Base-by-base conservation (phyloP, 2,329 filamentous ascomycete species). In the Tolypocladium sp. region DNA sequence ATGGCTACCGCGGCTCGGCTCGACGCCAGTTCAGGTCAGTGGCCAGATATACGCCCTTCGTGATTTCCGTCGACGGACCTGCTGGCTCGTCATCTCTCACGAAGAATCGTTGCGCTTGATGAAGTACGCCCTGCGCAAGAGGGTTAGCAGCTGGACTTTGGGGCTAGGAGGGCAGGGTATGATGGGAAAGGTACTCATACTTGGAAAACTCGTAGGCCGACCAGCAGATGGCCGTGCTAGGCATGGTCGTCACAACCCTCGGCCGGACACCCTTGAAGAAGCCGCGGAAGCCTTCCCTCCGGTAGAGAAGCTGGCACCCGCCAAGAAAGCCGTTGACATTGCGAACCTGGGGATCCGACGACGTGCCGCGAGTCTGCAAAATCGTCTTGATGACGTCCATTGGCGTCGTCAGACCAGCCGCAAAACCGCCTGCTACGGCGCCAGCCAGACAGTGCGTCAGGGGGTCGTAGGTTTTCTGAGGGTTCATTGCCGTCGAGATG, bases 211-310 rank as follows among this genome's bases (percentile, higher is more conserved):
- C 85, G 66, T 88, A 88, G 37, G 84, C 84, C 44, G 85, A 94
- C 94, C 94, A 99, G 81, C 94, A 99, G 70, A 99, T 99, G n/a
- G 94, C 94, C 40, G 94, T 99, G 77, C 92, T 97, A 25, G 94
- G 94, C 89, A 97, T 97, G 1, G 94, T 96, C 13, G 92, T 97
- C 63, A 99, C 87, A 55, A 99, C 88, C 69, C 94, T 83, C 54
- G 94, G 94, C 67, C 90, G 87, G 71, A 97, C 84, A 51, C 94
- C 94, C 71, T 95, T 92, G 77, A 97, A 92, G 76, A 97, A 99
- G 4, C 94, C 94, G 59, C 79, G 80, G 68, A 89, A 81, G 41
- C 94, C 94, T 71, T 96, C 93, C 69, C 92, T 86, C 67, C 85
- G 83, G 73, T 92, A 89, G 63, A 97, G 86, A 60, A 97, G 86